Evolutionary conservation across 371 early-diverging fungal species (phyloP).

Genomic region (Apophysomyces elegans): DNA sequence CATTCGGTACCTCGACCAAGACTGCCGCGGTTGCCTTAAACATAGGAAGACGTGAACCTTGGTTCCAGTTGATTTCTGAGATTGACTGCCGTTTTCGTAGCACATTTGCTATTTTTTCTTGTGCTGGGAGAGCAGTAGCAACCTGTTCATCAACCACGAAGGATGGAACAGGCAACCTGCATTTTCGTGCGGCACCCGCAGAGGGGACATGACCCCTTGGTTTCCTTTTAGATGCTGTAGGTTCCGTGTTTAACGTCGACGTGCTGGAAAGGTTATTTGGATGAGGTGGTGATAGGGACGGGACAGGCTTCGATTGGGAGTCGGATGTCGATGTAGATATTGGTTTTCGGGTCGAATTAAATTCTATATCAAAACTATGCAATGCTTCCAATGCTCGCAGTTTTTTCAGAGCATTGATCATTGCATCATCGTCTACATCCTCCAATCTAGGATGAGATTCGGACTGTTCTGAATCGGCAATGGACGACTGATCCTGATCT

Average conservation of each 20-base stretch:
- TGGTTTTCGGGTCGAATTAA: conserved; percentile 6
- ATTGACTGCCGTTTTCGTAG: conserved; percentile 43
- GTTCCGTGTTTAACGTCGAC: neutral
- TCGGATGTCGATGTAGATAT: conserved; percentile 1
- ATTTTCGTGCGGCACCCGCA: conserved; percentile 24
- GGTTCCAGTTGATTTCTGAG: conserved; percentile 38
- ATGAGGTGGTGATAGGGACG: neutral
- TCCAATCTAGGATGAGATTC: conserved; percentile 11
- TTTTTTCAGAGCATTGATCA: conserved; percentile 27
- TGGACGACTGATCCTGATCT: conserved; percentile 19
- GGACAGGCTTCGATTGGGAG: neutral
- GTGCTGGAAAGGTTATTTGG: conserved; percentile 9
- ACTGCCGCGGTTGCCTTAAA: conserved; percentile 21
- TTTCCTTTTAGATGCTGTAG: neutral
- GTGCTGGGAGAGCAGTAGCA: conserved; percentile 30
- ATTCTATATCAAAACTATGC: conserved; percentile 28
- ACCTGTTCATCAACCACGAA: conserved; percentile 35
- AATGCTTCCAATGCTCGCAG: conserved; percentile 28
- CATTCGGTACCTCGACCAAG: conserved; percentile 8
- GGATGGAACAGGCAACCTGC: conserved; percentile 44
- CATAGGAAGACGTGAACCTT: conserved; percentile 51
- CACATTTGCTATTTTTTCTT: conserved; percentile 41
- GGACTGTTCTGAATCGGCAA: conserved; percentile 27
- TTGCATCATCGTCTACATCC: conserved; percentile 24
- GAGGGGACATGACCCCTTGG: neutral